Base-by-base conservation (phyloP, 2,329 filamentous ascomycete genomes). In the Monosporascus cannonballus region DNA sequence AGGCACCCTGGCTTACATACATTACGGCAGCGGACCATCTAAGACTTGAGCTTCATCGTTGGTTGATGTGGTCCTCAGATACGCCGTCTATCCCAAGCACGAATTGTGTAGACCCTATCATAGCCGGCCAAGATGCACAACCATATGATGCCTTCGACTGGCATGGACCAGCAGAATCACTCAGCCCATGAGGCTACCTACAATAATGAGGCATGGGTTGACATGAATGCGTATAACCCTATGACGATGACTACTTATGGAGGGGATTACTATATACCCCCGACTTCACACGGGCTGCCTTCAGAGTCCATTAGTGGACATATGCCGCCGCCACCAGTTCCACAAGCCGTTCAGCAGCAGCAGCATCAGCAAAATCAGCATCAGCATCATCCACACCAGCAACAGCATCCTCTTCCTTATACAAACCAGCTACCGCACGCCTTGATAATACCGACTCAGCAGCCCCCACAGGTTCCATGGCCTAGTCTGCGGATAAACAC, bases 401-500 rank as follows among this genome's bases (percentile, higher is more conserved):
- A 46, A 46, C 42, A 46, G 11, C 42, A 46, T 7, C 22, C 22
- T 6, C 42, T 46, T 25, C 42, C 42, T 47, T 71, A 75, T 51
- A 63, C 72, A 9, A 64, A 73, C 54, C 81, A 82, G 56, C 72
- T 89, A 20, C 83, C 88, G 22, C 64, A 64, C 45, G 86, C 89
- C 65, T 74, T 92, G 58, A 85, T 89, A 61, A 87, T 89, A 74
- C 84, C 86, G 22, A 78, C 78, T 47, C 79, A 86, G 57, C 69
- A 78, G 49, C 77, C 79, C 18, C 55, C 55, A 22, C 56, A 59
- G 37, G 63, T 67, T 25, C 56, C 57, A 57, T 95, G 90, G 90
- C 90, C 90, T 7, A 93, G 89, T 68, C 87, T 91, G 80, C 75
- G 93, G 67, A 88, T 86, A 46, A 87, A 86, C 58, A 86, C 88